Evolutionary conservation across 129 eudicot species (phyloP).

Genomic region (Scalesia atractyloides): DNA sequence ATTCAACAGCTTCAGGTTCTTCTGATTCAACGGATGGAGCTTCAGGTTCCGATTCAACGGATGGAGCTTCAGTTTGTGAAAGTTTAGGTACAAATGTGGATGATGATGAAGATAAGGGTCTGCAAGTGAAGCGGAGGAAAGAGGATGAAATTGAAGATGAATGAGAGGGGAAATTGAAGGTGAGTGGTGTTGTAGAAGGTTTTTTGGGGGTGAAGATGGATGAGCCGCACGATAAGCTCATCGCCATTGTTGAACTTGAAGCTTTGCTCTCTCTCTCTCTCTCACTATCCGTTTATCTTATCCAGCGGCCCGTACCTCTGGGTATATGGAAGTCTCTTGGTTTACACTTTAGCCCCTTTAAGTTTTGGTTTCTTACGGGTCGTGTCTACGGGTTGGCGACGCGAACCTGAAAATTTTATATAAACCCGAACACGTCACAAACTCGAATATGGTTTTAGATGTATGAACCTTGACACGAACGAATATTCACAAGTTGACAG

Average conservation of each 20-base stretch:
- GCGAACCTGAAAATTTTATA: no score
- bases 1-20: no score
- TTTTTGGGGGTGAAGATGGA: slow-evolving; percentile 44
- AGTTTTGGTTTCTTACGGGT: no score
- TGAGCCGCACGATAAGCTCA: slow-evolving; percentile 37
- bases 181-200: slow-evolving; percentile 5
- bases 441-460: no score
- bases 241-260: slow-evolving; percentile 50
- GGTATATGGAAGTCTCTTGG: background rate
- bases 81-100: slow-evolving; percentile 42
- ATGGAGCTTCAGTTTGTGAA: slow-evolving; percentile 40
- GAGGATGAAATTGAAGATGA: slow-evolving; percentile 34
- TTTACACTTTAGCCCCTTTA: background rate
- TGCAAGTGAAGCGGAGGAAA: slow-evolving; percentile 40
- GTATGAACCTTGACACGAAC: no score
- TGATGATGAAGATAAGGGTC: slow-evolving; percentile 33
- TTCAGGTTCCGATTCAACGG: slow-evolving; percentile 44
- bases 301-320: slow-evolving; percentile 15
- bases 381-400: no score
- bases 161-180: slow-evolving; percentile 34
- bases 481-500: no score
- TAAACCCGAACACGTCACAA: no score
- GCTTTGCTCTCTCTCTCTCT: slow-evolving; percentile 5
- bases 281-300: slow-evolving; percentile 21
- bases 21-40: slow-evolving; percentile 34